These are phyloP conservation scores for Apiotrichum porosum DNA, from an alignment of 1,284 basidiomycete species.

Conservation along the genomic window DNA sequence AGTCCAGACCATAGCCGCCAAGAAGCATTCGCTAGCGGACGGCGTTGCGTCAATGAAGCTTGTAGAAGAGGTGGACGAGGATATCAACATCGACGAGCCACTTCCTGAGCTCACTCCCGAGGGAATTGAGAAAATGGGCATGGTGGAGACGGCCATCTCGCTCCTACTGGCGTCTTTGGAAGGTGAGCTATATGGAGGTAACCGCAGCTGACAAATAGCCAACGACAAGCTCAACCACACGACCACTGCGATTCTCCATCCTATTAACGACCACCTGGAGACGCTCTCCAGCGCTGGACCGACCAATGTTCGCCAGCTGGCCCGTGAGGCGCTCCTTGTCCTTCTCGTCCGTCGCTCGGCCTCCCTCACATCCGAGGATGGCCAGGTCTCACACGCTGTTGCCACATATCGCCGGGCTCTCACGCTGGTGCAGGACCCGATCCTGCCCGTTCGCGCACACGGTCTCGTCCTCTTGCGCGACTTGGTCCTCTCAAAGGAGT, in stretches of 20 bases:
- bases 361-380: slow-evolving; percentile 20
- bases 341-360: slow-evolving; percentile 24
- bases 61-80: slow-evolving; percentile 19
- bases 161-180: slow-evolving; percentile 75
- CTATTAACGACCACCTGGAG: slow-evolving; percentile 66
- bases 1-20: slow-evolving; percentile 4
- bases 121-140: slow-evolving; percentile 46
- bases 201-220: slow-evolving; percentile 49
- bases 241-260: slow-evolving; percentile 60
- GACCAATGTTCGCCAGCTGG: slow-evolving; percentile 58
- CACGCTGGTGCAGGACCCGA: slow-evolving; percentile 80
- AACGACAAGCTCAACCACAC: slow-evolving; percentile 63
- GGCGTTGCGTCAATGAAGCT: slow-evolving; percentile 1
- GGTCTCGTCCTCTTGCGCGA: slow-evolving; percentile 78
- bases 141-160: slow-evolving; percentile 69
- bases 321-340: slow-evolving; percentile 56
- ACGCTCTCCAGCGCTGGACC: slow-evolving; percentile 50
- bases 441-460: slow-evolving; percentile 92
- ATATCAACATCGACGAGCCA: slow-evolving; percentile 13
- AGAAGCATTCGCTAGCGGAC: too few species aligned
- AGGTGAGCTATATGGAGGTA: slow-evolving; percentile 53
- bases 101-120: slow-evolving; percentile 20
- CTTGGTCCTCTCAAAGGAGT: slow-evolving; percentile 55
- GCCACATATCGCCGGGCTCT: slow-evolving; percentile 81
- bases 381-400: slow-evolving; percentile 48